Conservation (phyloP, 805 yeast genomes). For the Ogataea zsoltii region DNA sequence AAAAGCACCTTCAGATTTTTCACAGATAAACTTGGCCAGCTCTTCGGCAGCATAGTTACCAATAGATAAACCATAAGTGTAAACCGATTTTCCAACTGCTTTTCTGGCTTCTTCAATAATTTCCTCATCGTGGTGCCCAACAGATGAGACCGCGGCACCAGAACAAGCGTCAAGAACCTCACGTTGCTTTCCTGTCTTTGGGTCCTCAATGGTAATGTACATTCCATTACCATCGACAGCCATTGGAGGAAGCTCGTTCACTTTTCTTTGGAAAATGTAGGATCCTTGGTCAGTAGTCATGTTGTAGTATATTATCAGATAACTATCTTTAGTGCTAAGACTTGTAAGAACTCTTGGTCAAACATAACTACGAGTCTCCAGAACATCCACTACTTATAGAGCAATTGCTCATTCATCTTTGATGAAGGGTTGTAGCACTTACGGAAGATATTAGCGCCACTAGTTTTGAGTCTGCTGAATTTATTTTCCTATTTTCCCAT, state of each 20-base stretch:
- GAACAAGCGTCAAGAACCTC: constrained; percentile 40
- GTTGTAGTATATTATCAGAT: not conserved
- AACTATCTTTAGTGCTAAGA: too few species aligned
- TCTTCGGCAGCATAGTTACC: constrained; percentile 41
- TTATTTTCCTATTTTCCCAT: not conserved
- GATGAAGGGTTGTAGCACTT: too few species aligned
- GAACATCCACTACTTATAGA: too few species aligned
- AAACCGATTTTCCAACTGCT: constrained; percentile 34
- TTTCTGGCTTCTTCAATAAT: constrained; percentile 37
- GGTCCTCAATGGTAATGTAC: constrained; percentile 39
- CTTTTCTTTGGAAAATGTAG: constrained; percentile 41
- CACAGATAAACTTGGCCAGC: constrained; percentile 42
- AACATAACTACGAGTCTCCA: too few species aligned
- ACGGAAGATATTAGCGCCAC: too few species aligned
- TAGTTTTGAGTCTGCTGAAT: too few species aligned
- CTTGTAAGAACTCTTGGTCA: too few species aligned
- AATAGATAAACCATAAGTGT: constrained; percentile 29
- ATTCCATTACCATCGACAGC: constrained; percentile 44
- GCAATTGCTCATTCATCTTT: too few species aligned
- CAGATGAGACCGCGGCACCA: constrained; percentile 48
- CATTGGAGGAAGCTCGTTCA: constrained; percentile 36
- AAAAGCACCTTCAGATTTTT: constrained; percentile 36
- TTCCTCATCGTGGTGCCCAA: constrained; percentile 42
- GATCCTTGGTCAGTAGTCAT: constrained; percentile 21
- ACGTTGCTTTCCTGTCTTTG: constrained; percentile 35